Evolutionary conservation across 2,329 filamentous ascomycete genomes (phyloP).

Genomic region (Ilyonectria mors-panacis): DNA sequence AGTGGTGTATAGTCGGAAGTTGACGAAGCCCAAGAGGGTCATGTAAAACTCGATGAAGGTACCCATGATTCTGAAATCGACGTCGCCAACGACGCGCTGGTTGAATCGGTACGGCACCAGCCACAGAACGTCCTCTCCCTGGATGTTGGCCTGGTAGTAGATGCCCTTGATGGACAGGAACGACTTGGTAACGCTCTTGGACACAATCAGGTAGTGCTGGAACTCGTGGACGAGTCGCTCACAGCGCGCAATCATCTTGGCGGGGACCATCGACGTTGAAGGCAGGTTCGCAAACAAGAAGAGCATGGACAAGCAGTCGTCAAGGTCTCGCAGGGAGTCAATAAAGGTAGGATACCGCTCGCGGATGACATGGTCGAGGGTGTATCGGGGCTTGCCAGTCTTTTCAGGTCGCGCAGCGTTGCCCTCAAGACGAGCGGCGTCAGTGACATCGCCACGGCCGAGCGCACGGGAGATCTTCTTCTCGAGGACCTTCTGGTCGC

Average conservation of each 20-base stretch:
- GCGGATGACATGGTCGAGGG: slow-evolving; percentile 96
- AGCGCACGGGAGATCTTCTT: slow-evolving; percentile 98
- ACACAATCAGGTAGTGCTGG: slow-evolving; percentile 96
- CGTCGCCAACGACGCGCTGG: slow-evolving; percentile 91
- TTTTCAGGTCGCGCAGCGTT: slow-evolving; percentile 92
- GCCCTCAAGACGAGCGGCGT: slow-evolving; percentile 87
- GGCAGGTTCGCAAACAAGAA: slow-evolving; percentile 98
- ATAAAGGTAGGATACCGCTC: slow-evolving; percentile 98
- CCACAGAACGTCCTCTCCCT: slow-evolving; percentile 97
- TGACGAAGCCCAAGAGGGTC: slow-evolving; percentile 94
- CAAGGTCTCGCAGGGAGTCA: slow-evolving; percentile 92
- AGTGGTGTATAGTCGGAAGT: slow-evolving; percentile 93
- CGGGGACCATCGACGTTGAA: slow-evolving; percentile 88
- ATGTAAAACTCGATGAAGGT: slow-evolving; percentile 99
- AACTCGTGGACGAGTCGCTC: slow-evolving; percentile 95
- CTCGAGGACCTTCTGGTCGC: slow-evolving; percentile 95
- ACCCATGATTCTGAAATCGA: slow-evolving; percentile 99
- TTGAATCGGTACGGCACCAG: slow-evolving; percentile 98
- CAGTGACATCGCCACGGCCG: slow-evolving; percentile 89
- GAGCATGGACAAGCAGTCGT: slow-evolving; percentile 96
- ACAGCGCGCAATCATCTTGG: slow-evolving; percentile 96
- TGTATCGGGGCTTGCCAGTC: slow-evolving; percentile 90
- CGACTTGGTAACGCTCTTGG: slow-evolving; percentile 92
- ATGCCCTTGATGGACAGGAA: slow-evolving; percentile 99
- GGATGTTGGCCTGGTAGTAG: slow-evolving; percentile 98